These are phyloP conservation scores for Bidens hawaiensis DNA, from an alignment of 140 eudicot species.

Conservation along the genomic window DNA sequence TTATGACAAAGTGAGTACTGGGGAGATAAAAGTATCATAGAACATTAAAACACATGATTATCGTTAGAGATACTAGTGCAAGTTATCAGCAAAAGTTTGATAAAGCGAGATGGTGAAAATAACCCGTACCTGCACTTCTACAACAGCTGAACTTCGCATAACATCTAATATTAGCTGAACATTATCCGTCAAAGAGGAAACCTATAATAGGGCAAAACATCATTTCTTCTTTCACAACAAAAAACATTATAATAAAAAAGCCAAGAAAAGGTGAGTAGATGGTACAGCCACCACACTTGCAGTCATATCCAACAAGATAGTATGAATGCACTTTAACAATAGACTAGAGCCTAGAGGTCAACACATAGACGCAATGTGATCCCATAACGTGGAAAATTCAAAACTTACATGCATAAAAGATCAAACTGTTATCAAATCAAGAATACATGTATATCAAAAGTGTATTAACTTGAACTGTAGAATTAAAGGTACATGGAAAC, in stretches of 20 bases:
- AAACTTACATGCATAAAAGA: conserved; percentile 8
- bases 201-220: conserved; percentile 37
- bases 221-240: neutral
- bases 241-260: neutral
- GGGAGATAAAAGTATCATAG: no score
- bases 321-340: neutral
- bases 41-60: no score
- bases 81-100: neutral
- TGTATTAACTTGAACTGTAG: neutral
- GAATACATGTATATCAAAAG: conserved; percentile 1
- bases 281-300: conserved; percentile 14
- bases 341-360: neutral
- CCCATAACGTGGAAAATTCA: neutral
- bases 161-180: conserved; percentile 50
- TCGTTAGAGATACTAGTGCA: no score
- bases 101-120: neutral
- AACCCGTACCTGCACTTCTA: conserved; percentile 60
- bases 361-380: neutral
- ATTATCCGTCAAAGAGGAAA: conserved; percentile 49
- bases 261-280: neutral
- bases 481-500: neutral
- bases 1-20: no score
- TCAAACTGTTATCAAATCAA: neutral
- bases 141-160: conserved; percentile 44
- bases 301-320: neutral